These are phyloP conservation scores for Ogataea neopini DNA, from an alignment of 805 yeast genomes.

Conservation along the genomic window DNA sequence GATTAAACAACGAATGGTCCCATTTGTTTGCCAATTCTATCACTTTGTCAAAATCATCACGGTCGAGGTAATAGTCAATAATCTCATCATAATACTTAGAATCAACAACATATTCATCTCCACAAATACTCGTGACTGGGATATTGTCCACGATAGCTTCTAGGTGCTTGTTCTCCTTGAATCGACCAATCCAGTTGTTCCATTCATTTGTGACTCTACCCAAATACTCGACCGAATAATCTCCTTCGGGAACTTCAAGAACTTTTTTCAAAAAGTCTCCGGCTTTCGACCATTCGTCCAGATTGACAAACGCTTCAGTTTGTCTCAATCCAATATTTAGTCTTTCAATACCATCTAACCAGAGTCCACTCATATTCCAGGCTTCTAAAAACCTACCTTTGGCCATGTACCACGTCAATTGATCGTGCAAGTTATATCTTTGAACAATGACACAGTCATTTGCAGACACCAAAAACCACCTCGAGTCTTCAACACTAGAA, in stretches of 20 bases:
- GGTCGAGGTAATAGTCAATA: constrained; percentile 46
- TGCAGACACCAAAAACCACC: constrained; percentile 74
- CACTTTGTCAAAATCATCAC: constrained; percentile 39
- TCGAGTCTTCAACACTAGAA: constrained; percentile 35
- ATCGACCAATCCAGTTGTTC: constrained; percentile 62
- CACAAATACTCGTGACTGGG: constrained; percentile 47
- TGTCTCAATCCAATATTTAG: constrained; percentile 61
- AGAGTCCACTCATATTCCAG: constrained; percentile 70
- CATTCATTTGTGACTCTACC: constrained; percentile 47
- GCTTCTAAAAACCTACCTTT: constrained; percentile 61
- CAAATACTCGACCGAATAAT: constrained; percentile 22
- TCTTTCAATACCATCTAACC: constrained; percentile 52
- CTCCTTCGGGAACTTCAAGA: constrained; percentile 30
- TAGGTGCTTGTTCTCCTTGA: constrained; percentile 48
- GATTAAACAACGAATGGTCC: constrained; percentile 57
- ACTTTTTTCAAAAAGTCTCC: constrained; percentile 48
- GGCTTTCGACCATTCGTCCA: constrained; percentile 57
- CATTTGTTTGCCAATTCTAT: constrained; percentile 50
- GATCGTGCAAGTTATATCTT: constrained; percentile 68
- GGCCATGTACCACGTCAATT: constrained; percentile 69
- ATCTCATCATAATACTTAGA: constrained; percentile 46
- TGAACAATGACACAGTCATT: constrained; percentile 78
- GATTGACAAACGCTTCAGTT: constrained; percentile 43
- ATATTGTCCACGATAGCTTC: constrained; percentile 50
- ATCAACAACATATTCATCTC: constrained; percentile 31